phyloP scores from a whole-genome alignment of 2,329 filamentous ascomycete genomes.

The Aspergillus floridensis region DNA sequence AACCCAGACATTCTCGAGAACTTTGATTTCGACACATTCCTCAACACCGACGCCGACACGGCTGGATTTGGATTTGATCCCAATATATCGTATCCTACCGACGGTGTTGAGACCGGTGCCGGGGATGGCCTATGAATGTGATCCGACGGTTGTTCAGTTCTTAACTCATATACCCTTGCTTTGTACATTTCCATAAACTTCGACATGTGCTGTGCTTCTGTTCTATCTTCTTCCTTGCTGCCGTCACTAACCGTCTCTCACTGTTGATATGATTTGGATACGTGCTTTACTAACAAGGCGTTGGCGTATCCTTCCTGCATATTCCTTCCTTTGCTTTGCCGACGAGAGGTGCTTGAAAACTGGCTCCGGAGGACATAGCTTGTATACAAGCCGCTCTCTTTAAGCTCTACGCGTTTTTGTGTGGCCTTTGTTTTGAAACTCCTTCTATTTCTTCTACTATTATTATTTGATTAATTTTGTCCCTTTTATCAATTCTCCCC shows the following conservation, averaged over 20 bases:
- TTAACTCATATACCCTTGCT: slow-evolving; percentile 40
- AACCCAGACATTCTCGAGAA: slow-evolving; percentile 49
- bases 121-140: slow-evolving; percentile 38
- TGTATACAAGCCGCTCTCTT: slow-evolving; percentile 17
- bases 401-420: slow-evolving; percentile 21
- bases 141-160: slow-evolving; percentile 33
- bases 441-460: slow-evolving; percentile 28
- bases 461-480: slow-evolving; percentile 25
- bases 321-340: slow-evolving; percentile 21
- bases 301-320: slow-evolving; percentile 36
- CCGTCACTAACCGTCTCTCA: slow-evolving; percentile 15
- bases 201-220: slow-evolving; percentile 16
- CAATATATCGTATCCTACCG: slow-evolving; percentile 37
- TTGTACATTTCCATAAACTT: slow-evolving; percentile 35
- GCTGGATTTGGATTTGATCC: slow-evolving; percentile 45
- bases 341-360: slow-evolving; percentile 9
- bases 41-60: slow-evolving; percentile 55
- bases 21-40: slow-evolving; percentile 67
- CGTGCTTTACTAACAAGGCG: slow-evolving; percentile 33
- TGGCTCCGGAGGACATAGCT: slow-evolving; percentile 15
- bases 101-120: slow-evolving; percentile 45
- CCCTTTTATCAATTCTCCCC: slow-evolving; percentile 13
- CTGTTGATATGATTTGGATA: slow-evolving; percentile 31
- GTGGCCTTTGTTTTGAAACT: slow-evolving; percentile 23
- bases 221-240: slow-evolving; percentile 17